Percentiles rank a stretch among this genome's conserved stretches.
These are phyloP conservation scores for Venturia pyrina DNA, from an alignment of 2,329 filamentous ascomycete species.

Conservation along the genomic window DNA sequence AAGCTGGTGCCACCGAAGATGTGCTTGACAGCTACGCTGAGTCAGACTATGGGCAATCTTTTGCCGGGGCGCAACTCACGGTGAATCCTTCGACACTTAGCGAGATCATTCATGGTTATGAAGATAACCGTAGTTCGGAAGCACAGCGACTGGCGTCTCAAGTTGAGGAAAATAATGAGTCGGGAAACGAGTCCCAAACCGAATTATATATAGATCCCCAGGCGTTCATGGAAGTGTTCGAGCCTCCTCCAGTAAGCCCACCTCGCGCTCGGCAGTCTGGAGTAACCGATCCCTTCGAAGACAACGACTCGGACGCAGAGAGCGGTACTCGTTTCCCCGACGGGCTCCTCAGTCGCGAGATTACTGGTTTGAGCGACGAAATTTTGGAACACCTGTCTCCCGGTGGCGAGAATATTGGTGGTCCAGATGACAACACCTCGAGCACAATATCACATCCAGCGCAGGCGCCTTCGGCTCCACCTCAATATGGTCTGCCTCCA, in stretches of 20 bases:
- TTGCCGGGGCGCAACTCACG: background rate
- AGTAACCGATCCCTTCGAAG: background rate
- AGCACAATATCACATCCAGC: background rate
- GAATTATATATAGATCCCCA: background rate
- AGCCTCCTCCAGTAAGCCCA: background rate
- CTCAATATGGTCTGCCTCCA: background rate
- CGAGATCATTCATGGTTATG: background rate
- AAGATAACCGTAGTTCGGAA: background rate
- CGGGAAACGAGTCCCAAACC: background rate
- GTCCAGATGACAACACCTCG: background rate
- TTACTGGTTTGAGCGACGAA: background rate
- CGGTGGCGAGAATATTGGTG: background rate
- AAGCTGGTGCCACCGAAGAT: background rate
- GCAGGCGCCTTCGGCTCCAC: background rate
- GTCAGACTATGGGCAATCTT: background rate
- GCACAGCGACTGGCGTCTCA: background rate
- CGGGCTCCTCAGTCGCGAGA: background rate
- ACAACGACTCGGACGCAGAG: background rate
- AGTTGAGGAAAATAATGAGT: background rate
- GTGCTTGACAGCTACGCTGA: conserved; percentile 1
- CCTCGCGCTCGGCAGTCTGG: background rate
- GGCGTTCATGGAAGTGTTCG: background rate
- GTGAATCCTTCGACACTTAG: background rate
- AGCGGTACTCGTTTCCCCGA: background rate
- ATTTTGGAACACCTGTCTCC: background rate